These are phyloP conservation scores for Sphagnum magellanicum DNA, from an alignment of 228 moss, liverwort and hornwort species.

Conservation along the genomic window DNA sequence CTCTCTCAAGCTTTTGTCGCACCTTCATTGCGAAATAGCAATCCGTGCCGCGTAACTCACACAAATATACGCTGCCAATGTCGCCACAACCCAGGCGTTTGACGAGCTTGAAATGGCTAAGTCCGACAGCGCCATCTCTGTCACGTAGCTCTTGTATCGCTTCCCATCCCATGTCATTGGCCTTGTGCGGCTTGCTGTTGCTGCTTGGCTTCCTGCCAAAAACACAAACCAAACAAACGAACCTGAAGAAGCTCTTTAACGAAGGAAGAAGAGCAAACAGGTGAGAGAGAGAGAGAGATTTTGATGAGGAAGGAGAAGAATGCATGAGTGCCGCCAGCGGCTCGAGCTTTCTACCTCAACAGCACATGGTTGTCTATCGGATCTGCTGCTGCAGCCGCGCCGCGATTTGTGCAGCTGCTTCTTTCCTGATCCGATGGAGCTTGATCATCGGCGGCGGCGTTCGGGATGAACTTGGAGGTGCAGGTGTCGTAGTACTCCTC, in stretches of 20 bases:
- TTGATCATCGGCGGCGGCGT: constrained; percentile 31
- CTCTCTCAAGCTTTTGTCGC: too few relatives aligned
- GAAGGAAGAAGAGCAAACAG: not conserved
- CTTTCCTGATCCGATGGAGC: not conserved
- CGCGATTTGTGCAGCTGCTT: too few relatives aligned
- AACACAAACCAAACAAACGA: not conserved
- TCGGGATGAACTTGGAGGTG: constrained; percentile 40
- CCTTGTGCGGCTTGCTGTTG: constrained; percentile 88
- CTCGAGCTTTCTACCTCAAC: constrained; percentile 11
- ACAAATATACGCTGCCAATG: constrained; percentile 93
- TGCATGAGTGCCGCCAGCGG: too few relatives aligned
- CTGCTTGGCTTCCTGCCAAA: constrained; percentile 31
- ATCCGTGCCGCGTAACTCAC: constrained; percentile 78
- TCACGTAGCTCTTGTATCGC: constrained; percentile 75
- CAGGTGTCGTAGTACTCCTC: constrained; percentile 45
- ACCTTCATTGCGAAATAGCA: constrained; percentile 99
- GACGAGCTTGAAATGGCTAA: constrained; percentile 92
- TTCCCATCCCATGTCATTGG: constrained; percentile 94
- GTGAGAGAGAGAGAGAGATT: not conserved
- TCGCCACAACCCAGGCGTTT: constrained; percentile 95
- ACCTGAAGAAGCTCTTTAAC: not conserved
- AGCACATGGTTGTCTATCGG: constrained; percentile 17
- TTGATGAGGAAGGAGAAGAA: not conserved
- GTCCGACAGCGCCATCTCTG: constrained; percentile 73
- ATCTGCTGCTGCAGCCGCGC: constrained; percentile 6